phyloP scores from a whole-genome alignment of 2,329 filamentous ascomycete genomes.

The Cladosporium sp. region DNA sequence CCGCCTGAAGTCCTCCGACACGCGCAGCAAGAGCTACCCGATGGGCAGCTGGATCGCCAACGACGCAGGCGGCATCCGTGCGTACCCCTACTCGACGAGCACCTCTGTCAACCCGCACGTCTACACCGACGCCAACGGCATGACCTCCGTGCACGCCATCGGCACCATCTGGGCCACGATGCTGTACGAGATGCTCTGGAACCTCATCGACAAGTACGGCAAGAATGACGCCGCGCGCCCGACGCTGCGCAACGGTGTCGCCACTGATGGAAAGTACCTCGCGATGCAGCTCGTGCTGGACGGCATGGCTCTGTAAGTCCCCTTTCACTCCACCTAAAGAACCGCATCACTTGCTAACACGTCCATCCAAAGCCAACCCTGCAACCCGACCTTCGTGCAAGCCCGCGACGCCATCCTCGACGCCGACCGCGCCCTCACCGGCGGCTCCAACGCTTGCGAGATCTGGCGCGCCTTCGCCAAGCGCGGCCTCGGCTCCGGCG shows the following conservation, averaged over 20 bases:
- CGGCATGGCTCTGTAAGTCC: conserved; percentile 40
- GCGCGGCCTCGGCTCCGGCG: conserved; percentile 43
- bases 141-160: conserved; percentile 41
- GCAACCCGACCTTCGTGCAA: conserved; percentile 49
- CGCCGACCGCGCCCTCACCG: conserved; percentile 48
- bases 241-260: conserved; percentile 39
- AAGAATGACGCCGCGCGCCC: conserved; percentile 42
- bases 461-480: conserved; percentile 54
- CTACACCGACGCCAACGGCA: conserved; percentile 40
- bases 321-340: no score
- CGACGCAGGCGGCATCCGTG: conserved; percentile 41
- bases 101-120: conserved; percentile 45
- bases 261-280: conserved; percentile 49
- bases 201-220: conserved; percentile 51
- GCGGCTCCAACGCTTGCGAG: conserved; percentile 45
- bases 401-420: conserved; percentile 52
- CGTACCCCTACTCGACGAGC: conserved; percentile 48
- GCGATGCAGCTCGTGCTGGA: conserved; percentile 49
- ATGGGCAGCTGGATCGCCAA: conserved; percentile 48
- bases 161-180: conserved; percentile 49
- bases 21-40: conserved; percentile 40
- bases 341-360: not conserved
- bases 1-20: conserved; percentile 42
- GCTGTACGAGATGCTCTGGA: conserved; percentile 54
- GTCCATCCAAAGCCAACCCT: conserved; percentile 39